phyloP scores from a whole-genome alignment of 2,329 filamentous ascomycete genomes.

The Cladophialophora yegresii region DNA sequence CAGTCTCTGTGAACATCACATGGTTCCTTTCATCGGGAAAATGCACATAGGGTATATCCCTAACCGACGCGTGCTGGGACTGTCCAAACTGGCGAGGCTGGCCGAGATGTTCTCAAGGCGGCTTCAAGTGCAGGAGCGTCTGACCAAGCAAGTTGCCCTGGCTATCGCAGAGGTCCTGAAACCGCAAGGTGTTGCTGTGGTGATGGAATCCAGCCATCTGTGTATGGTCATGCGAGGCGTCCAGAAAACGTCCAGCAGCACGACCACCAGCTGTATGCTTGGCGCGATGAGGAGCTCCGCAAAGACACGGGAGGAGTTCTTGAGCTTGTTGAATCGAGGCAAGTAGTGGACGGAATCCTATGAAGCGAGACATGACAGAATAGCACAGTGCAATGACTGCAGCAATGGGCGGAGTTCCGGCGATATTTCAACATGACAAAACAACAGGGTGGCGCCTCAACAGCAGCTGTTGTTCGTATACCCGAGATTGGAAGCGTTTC shows the following conservation, averaged over 20 bases:
- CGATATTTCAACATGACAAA: background rate
- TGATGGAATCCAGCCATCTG: conserved; percentile 94
- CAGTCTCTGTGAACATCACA: conserved; percentile 92
- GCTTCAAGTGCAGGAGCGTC: conserved; percentile 91
- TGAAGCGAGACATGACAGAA: background rate
- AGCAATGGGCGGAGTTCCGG: background rate
- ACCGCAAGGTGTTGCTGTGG: conserved; percentile 91
- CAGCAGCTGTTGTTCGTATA: background rate
- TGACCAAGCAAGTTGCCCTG: conserved; percentile 94
- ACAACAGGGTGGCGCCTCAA: background rate
- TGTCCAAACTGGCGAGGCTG: conserved; percentile 93
- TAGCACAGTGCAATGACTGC: background rate
- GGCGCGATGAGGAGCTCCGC: conserved; percentile 90
- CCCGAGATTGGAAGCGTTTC: background rate
- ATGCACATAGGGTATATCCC: conserved; percentile 99
- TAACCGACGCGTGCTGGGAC: conserved; percentile 82
- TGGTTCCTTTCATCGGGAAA: conserved; percentile 95
- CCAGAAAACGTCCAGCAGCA: conserved; percentile 81
- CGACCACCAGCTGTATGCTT: conserved; percentile 96
- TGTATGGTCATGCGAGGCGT: conserved; percentile 99
- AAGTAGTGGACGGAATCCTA: background rate
- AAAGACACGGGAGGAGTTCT: conserved; percentile 93
- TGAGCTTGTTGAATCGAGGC: conserved; percentile 69
- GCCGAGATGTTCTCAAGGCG: conserved; percentile 95
- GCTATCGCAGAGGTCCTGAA: conserved; percentile 91